Conservation (phyloP, 768 basidiomycete genomes). For the Rhizopogon vesiculosus region DNA sequence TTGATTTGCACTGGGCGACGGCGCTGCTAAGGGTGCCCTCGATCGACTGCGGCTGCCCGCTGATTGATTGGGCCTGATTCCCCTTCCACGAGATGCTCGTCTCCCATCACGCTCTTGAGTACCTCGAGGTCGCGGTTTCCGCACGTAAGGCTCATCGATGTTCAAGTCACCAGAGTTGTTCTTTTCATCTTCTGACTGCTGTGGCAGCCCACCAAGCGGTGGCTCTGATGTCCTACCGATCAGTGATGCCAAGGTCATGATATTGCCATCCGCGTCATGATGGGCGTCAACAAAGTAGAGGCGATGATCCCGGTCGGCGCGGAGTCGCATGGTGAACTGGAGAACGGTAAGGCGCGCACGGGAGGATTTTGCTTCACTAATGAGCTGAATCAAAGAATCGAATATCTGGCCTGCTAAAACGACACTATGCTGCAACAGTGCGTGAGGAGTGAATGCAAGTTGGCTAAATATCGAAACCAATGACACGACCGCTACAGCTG, state of each 20-base stretch:
- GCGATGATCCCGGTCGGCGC: conserved; percentile 87
- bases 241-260: conserved; percentile 54
- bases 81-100: conserved; percentile 48
- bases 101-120: conserved; percentile 51
- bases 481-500: conserved; percentile 57
- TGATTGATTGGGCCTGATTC: conserved; percentile 37
- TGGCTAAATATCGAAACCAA: conserved; percentile 66
- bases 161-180: conserved; percentile 14
- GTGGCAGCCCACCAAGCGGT: not conserved
- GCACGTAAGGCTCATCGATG: conserved; percentile 26
- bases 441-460: conserved; percentile 63
- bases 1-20: conserved; percentile 18
- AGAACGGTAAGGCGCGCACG: conserved; percentile 67
- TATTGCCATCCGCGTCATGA: conserved; percentile 55
- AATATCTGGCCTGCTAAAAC: conserved; percentile 53
- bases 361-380: conserved; percentile 42
- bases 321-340: conserved; percentile 83
- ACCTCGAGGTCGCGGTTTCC: conserved; percentile 43
- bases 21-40: conserved; percentile 37
- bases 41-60: conserved; percentile 60
- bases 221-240: conserved; percentile 46
- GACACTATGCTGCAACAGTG: conserved; percentile 41
- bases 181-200: conserved; percentile 21
- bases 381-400: conserved; percentile 42
- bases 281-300: conserved; percentile 60